phyloP scores from a whole-genome alignment of 2,329 filamentous ascomycete species.

The Harringtonia lauricola region DNA sequence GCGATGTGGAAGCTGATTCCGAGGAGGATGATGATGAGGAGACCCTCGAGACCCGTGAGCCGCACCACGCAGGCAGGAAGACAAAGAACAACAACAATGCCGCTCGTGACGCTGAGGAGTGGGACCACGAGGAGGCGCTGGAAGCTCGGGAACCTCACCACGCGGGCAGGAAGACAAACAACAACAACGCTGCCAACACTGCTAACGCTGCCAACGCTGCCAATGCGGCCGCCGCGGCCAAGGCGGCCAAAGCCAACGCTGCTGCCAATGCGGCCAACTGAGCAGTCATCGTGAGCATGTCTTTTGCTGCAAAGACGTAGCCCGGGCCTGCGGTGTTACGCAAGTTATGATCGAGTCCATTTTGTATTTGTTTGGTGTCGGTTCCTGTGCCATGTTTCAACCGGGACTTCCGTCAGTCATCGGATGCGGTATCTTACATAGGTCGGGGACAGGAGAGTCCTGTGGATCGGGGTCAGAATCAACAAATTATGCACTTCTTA shows the following conservation, averaged over 20 bases:
- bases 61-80: slow-evolving; percentile 13
- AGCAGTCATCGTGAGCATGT: too few species aligned
- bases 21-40: too few species aligned
- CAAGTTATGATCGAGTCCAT: neutral
- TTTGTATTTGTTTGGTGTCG: neutral
- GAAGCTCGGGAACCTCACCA: slow-evolving; percentile 11
- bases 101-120: neutral
- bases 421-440: too few species aligned
- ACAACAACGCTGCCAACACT: neutral
- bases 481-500: too few species aligned
- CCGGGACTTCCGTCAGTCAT: too few species aligned
- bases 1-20: slow-evolving; percentile 5
- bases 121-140: slow-evolving; percentile 4
- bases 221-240: neutral
- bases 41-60: slow-evolving; percentile 10
- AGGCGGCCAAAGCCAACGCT: slow-evolving; percentile 8
- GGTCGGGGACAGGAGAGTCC: too few species aligned
- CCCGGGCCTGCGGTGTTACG: too few species aligned
- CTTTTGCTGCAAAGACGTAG: too few species aligned
- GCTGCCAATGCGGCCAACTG: neutral
- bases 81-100: slow-evolving; percentile 4
- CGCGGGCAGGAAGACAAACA: slow-evolving; percentile 1
- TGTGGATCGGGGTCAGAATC: too few species aligned
- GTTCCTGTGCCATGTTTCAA: too few species aligned
- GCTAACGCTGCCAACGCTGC: neutral